phyloP scores from a whole-genome alignment of 306 rosid genomes.

The Geum urbanum region DNA sequence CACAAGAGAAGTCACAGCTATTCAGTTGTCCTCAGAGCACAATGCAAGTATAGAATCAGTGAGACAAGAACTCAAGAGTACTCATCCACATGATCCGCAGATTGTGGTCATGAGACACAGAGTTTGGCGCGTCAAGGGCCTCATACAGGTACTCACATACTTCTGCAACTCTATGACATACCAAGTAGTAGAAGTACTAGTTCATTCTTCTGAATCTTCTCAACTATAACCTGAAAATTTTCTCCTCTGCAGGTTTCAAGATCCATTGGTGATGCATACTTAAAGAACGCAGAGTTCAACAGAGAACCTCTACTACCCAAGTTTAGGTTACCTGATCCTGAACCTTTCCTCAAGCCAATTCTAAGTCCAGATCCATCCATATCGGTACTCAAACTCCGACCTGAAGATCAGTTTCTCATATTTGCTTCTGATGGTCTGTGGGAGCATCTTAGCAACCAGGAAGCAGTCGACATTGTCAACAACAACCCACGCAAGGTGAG shows the following conservation, averaged over 20 bases:
- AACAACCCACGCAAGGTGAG: constrained; percentile 52
- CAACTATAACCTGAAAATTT: background rate
- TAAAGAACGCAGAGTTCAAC: constrained; percentile 71
- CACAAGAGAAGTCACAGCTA: constrained; percentile 54
- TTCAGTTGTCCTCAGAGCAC: constrained; percentile 76
- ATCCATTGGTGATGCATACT: constrained; percentile 83
- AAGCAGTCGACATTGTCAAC: constrained; percentile 62
- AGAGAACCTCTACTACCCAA: constrained; percentile 54
- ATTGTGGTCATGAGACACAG: constrained; percentile 61
- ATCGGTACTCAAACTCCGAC: constrained; percentile 46
- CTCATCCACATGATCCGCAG: constrained; percentile 64
- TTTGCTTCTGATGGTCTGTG: constrained; percentile 89
- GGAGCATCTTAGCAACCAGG: constrained; percentile 86
- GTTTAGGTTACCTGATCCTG: constrained; percentile 64
- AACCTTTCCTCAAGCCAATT: constrained; percentile 64
- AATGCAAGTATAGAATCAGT: constrained; percentile 64
- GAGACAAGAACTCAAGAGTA: constrained; percentile 52
- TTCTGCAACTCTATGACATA: background rate
- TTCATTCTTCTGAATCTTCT: background rate
- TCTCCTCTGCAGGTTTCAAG: constrained; percentile 58
- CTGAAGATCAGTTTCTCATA: constrained; percentile 66
- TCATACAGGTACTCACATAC: constrained; percentile 57
- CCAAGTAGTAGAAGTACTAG: background rate
- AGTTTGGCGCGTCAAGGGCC: constrained; percentile 90
- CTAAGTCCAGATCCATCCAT: constrained; percentile 64